Percentiles rank a stretch among this genome's conserved stretches.
phyloP scores from a whole-genome alignment of 2,329 filamentous ascomycete species.

The Didymella keratinophila region DNA sequence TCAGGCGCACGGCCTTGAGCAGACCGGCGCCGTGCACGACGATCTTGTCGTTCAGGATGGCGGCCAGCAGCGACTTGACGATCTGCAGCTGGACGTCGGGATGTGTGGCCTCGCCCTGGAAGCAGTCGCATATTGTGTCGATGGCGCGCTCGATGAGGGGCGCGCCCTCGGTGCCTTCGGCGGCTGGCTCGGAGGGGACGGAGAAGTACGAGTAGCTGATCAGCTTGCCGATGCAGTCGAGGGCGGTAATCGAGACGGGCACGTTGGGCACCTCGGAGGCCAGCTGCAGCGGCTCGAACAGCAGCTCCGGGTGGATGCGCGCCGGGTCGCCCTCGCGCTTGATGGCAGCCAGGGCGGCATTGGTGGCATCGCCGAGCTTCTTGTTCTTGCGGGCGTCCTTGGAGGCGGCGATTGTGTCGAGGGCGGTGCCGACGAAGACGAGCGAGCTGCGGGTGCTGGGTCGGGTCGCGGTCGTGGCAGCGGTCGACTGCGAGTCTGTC shows the following conservation, averaged over 20 bases:
- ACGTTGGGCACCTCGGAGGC: slow-evolving; percentile 88
- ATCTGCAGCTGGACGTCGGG: slow-evolving; percentile 96
- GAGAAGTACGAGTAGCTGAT: slow-evolving; percentile 99
- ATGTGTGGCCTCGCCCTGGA: slow-evolving; percentile 93
- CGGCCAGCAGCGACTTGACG: slow-evolving; percentile 93
- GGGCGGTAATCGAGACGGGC: slow-evolving; percentile 83
- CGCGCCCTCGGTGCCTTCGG: slow-evolving; percentile 54
- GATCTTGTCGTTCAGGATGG: slow-evolving; percentile 97
- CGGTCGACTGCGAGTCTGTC: slow-evolving; percentile 68
- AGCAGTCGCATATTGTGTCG: slow-evolving; percentile 99
- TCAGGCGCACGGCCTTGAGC: slow-evolving; percentile 94
- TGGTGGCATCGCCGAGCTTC: slow-evolving; percentile 80
- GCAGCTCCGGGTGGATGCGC: slow-evolving; percentile 85
- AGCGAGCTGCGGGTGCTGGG: slow-evolving; percentile 84
- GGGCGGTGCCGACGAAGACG: slow-evolving; percentile 91
- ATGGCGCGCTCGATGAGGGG: slow-evolving; percentile 97
- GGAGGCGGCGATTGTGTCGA: slow-evolving; percentile 89
- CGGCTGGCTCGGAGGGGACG: slow-evolving; percentile 61
- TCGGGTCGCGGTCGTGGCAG: slow-evolving; percentile 58
- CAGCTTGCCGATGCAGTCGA: slow-evolving; percentile 98
- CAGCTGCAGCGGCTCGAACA: slow-evolving; percentile 89
- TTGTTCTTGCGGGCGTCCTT: slow-evolving; percentile 91
- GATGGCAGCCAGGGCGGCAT: slow-evolving; percentile 83
- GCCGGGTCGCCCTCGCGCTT: slow-evolving; percentile 78
- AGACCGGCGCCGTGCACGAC: slow-evolving; percentile 96